Evolutionary conservation across 2,329 filamentous ascomycete genomes (phyloP), one percentile per base, ranked within the genome.

Genomic region (Aureobasidium sp.): DNA sequence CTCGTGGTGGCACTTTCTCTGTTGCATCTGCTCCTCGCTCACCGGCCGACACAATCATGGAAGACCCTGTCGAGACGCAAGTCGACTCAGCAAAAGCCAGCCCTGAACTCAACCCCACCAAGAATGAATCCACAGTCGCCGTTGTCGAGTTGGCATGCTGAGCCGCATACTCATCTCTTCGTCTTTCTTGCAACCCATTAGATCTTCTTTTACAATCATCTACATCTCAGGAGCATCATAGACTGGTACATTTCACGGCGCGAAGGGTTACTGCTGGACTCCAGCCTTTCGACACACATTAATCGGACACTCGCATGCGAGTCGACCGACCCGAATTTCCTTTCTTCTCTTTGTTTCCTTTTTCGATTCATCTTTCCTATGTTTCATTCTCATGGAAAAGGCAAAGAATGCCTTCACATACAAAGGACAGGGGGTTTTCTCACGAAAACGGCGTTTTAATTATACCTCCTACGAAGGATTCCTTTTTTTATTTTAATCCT

Each of bases 81-180:
- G 21, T 60, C 46, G 58, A 60, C 49, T 60, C 58, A 2, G 58
- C 58, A 19, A 60, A 54, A 31, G 49, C 46, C 25, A 60, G 57
- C 31, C 57, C 57, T 17, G 45, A 51, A 7, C 57, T 60, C 47
- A 35, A 23, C 10, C 35, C 57, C 11, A 45, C 17, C 11, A 60
- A 50, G 38, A 15, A 25, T 11, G 29, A 42, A 23, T 15, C 33
- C 5, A 42, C 33, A 13, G 55, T 58, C 6, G 1, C 33, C 4
- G 45, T 40, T 27, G 43, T 21, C 15, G 55, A 58, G 21, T 55
- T 55, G 40, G 4, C 29, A 43, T 55, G 51, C 25, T 55, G 42
- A 55, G 51, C 25, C 23, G 17, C 9, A 27, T 21, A 23, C 1
- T 31, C 27, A 7, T 31, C 10, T 33, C 7, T 45, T 31, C 27